A percentile compares a stretch with the other conserved stretches of the same genome.
Evolutionary conservation across 2,329 filamentous ascomycete species (phyloP).

Genomic region (Exophiala sp.): DNA sequence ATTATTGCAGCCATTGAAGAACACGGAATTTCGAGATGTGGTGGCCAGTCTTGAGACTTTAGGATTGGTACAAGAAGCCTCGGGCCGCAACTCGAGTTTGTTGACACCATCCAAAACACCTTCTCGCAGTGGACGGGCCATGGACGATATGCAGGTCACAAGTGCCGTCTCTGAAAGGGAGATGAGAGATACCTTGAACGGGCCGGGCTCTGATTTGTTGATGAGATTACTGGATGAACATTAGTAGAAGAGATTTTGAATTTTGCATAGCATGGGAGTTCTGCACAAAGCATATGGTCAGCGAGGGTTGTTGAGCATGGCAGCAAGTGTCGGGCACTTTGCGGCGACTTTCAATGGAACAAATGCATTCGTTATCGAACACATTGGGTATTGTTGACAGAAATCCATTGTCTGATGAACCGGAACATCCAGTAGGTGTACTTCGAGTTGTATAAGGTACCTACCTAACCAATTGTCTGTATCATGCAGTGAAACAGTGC

Average conservation of each 20-base stretch:
- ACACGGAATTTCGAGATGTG: slow-evolving; percentile 90
- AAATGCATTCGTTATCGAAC: not conserved
- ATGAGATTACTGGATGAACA: slow-evolving; percentile 35
- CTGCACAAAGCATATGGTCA: slow-evolving; percentile 6
- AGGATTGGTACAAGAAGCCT: slow-evolving; percentile 65
- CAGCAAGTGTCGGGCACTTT: not conserved
- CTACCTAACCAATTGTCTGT: too few species aligned
- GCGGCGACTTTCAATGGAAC: not conserved
- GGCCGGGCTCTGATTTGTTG: slow-evolving; percentile 47
- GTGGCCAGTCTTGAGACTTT: slow-evolving; percentile 82
- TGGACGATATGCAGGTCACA: slow-evolving; percentile 71
- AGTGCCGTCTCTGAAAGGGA: slow-evolving; percentile 77
- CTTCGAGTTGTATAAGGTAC: too few species aligned
- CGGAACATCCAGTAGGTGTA: too few species aligned
- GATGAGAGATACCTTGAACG: slow-evolving; percentile 61
- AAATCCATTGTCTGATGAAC: too few species aligned
- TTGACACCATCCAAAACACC: slow-evolving; percentile 68
- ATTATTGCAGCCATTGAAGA: slow-evolving; percentile 78
- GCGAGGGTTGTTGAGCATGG: slow-evolving; percentile 11
- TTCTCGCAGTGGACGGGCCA: slow-evolving; percentile 45
- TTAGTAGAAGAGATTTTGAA: slow-evolving; percentile 7
- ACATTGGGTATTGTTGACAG: not conserved
- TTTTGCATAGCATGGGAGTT: slow-evolving; percentile 13
- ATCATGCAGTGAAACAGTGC: too few species aligned
- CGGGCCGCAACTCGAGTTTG: slow-evolving; percentile 57